Evolutionary conservation across 176 grass and related monocot species (phyloP).

Genomic region (Carex littledalei): DNA sequence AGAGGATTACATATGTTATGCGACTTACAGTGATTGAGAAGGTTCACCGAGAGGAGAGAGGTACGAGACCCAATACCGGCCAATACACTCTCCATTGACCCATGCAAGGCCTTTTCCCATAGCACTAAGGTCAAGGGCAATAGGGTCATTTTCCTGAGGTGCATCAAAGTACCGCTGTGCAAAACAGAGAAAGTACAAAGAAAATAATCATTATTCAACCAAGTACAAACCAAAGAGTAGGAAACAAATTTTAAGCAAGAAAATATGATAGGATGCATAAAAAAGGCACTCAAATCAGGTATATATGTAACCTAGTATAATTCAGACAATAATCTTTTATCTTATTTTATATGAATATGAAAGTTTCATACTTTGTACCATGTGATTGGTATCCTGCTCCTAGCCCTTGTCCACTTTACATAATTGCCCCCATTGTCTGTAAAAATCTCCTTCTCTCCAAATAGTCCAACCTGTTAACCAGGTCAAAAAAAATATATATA

Average conservation of each 20-base stretch:
- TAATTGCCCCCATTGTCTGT: constrained; percentile 27
- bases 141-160: constrained; percentile 40
- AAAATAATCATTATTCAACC: background rate
- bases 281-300: too few relatives aligned
- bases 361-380: constrained; percentile 55
- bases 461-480: constrained; percentile 34
- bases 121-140: constrained; percentile 53
- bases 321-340: background rate
- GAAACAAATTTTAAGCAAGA: background rate
- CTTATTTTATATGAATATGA: background rate
- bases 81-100: constrained; percentile 59
- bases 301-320: background rate
- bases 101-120: constrained; percentile 69
- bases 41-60: constrained; percentile 53
- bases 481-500: background rate
- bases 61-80: constrained; percentile 80
- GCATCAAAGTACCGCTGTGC: constrained; percentile 48
- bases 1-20: background rate
- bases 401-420: constrained; percentile 35
- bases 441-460: constrained; percentile 41
- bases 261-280: background rate
- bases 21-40: constrained; percentile 55
- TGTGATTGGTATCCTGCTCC: constrained; percentile 22
- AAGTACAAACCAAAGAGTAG: background rate
- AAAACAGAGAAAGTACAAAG: background rate